Evolutionary conservation across 768 basidiomycete genomes (phyloP).

Genomic region (Amanita phalloides): DNA sequence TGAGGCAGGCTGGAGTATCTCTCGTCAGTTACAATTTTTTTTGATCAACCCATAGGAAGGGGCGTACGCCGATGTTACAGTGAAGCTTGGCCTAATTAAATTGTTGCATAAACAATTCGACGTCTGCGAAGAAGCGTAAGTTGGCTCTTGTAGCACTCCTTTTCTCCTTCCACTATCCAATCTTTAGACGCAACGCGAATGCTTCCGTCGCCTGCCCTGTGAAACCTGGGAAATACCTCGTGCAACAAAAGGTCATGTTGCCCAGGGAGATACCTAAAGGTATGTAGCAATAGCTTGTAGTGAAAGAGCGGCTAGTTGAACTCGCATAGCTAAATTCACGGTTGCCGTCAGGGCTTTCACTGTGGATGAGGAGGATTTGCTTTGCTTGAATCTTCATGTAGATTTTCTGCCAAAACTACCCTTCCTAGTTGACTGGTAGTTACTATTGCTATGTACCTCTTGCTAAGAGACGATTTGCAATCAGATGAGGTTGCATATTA

Average conservation of each 20-base stretch:
- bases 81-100: constrained; percentile 92
- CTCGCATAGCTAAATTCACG: constrained; percentile 65
- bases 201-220: constrained; percentile 80
- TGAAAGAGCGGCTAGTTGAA: constrained; percentile 3
- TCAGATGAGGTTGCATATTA: neutral
- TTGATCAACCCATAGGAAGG: constrained; percentile 54
- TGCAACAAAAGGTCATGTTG: constrained; percentile 74
- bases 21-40: neutral
- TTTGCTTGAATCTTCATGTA: constrained; percentile 73
- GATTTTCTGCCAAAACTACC: constrained; percentile 46
- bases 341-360: constrained; percentile 66
- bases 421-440: constrained; percentile 13
- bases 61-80: constrained; percentile 78
- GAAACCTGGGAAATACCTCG: constrained; percentile 52
- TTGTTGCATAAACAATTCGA: constrained; percentile 79
- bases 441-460: neutral
- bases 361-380: constrained; percentile 56
- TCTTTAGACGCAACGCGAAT: constrained; percentile 58
- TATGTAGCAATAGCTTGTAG: constrained; percentile 11
- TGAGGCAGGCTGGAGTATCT: constrained; percentile 35
- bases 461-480: too few relatives aligned
- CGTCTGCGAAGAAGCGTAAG: constrained; percentile 91
- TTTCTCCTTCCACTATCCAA: neutral
- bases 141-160: constrained; percentile 10
- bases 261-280: constrained; percentile 89